These are phyloP conservation scores for Monosporozyma servazzii DNA, from an alignment of 805 yeast species.

Conservation along the genomic window DNA sequence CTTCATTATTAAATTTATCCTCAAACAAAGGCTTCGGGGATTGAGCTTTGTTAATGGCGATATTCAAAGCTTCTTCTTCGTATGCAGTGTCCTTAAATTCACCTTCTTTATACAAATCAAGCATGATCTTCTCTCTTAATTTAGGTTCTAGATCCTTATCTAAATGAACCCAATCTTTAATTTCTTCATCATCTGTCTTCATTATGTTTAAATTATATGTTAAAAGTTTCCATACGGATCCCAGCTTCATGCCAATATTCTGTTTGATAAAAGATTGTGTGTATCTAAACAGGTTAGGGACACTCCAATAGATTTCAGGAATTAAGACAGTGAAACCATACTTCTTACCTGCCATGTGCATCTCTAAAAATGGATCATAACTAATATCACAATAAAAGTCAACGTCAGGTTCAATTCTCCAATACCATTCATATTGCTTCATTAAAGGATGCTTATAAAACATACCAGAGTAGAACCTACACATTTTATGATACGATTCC, in stretches of 20 bases:
- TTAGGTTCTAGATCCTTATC: conserved; percentile 2
- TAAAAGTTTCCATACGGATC: conserved; percentile 63
- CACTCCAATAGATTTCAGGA: conserved; percentile 69
- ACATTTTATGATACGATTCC: conserved; percentile 87
- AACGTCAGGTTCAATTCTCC: conserved; percentile 94
- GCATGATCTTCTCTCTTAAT: conserved; percentile 1
- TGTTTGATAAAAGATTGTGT: conserved; percentile 53
- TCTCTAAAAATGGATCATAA: conserved; percentile 81
- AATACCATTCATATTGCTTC: conserved; percentile 72
- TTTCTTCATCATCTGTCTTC: conserved; percentile 26
- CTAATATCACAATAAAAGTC: conserved; percentile 84
- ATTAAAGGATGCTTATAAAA: conserved; percentile 77
- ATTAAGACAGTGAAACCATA: conserved; percentile 82
- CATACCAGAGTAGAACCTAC: conserved; percentile 77
- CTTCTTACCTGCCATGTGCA: conserved; percentile 58
- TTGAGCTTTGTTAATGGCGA: conserved; percentile 33
- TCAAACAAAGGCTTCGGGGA: conserved; percentile 29
- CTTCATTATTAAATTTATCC: conserved; percentile 57
- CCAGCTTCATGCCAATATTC: conserved; percentile 44
- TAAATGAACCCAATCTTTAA: conserved; percentile 5
- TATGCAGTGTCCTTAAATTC: conserved; percentile 32
- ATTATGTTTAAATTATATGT: conserved; percentile 34
- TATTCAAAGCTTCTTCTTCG: conserved; percentile 37
- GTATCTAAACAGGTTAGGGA: conserved; percentile 69
- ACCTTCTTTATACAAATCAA: conserved; percentile 1